Conservation (phyloP, 768 basidiomycete genomes). For the Trichaptum fuscoviolaceum region DNA sequence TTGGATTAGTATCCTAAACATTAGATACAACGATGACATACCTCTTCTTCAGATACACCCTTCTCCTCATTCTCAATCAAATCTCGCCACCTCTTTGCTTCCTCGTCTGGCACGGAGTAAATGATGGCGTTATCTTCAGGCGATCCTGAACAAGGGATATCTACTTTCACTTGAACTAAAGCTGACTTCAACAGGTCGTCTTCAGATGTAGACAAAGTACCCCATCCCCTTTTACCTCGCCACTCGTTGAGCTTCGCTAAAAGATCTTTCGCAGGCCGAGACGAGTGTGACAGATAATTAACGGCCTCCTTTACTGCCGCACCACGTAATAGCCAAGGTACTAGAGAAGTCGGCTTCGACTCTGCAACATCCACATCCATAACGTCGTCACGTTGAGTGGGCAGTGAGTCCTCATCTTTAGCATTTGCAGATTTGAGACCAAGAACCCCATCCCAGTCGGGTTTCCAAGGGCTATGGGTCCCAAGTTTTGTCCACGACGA, state of each 20-base stretch:
- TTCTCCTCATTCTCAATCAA: constrained; percentile 21
- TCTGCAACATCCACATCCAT: constrained; percentile 13
- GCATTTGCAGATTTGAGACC: constrained; percentile 32
- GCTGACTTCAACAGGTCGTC: constrained; percentile 52
- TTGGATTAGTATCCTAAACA: neutral
- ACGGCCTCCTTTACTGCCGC: constrained; percentile 42
- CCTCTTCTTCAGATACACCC: constrained; percentile 14
- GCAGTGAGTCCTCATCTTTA: constrained; percentile 33
- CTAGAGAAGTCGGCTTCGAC: neutral
- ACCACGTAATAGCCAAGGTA: constrained; percentile 68
- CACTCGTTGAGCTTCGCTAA: constrained; percentile 51
- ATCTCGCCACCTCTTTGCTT: constrained; percentile 43
- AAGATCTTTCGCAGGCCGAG: constrained; percentile 41
- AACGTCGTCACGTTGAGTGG: constrained; percentile 45
- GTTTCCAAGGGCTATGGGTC: constrained; percentile 65
- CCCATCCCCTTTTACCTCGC: constrained; percentile 49
- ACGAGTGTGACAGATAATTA: constrained; percentile 30
- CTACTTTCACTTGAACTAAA: constrained; percentile 61
- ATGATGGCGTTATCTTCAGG: constrained; percentile 74
- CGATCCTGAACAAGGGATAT: constrained; percentile 59
- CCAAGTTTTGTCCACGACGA: constrained; percentile 62
- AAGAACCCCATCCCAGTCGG: constrained; percentile 74
- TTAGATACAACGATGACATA: neutral
- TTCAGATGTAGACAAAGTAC: constrained; percentile 33
- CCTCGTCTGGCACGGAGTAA: constrained; percentile 54